phyloP scores from a whole-genome alignment of 306 rosid species.

The Sesbania bispinosa region DNA sequence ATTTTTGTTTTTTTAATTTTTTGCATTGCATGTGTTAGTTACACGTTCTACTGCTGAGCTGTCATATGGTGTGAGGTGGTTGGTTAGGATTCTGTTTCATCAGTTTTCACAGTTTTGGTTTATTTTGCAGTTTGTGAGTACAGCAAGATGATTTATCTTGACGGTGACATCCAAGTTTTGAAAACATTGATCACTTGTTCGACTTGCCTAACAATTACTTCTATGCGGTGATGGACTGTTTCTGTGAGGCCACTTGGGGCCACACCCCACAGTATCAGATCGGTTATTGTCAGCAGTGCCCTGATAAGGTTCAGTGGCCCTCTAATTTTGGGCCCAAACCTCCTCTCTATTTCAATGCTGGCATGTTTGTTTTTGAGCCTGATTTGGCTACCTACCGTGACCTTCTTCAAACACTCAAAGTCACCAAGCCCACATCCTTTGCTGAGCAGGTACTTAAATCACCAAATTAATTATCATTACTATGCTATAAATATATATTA shows the following conservation, averaged over 20 bases:
- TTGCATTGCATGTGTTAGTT: not conserved
- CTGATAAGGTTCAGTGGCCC: constrained; percentile 62
- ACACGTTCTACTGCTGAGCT: no score
- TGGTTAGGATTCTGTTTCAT: no score
- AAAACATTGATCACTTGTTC: constrained; percentile 67
- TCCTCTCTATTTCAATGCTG: constrained; percentile 82
- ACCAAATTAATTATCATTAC: no score
- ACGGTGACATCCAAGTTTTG: constrained; percentile 80
- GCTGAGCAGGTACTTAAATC: constrained; percentile 62
- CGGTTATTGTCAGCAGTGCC: constrained; percentile 83
- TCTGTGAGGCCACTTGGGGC: constrained; percentile 68
- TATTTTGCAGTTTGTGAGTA: constrained; percentile 64
- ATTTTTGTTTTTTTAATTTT: not conserved
- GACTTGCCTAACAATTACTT: constrained; percentile 50
- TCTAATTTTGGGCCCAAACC: constrained; percentile 59
- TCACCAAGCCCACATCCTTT: constrained; percentile 54
- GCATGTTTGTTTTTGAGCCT: constrained; percentile 79
- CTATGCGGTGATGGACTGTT: constrained; percentile 83
- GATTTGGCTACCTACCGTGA: constrained; percentile 46
- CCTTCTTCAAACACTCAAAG: constrained; percentile 44
- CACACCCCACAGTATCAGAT: constrained; percentile 52
- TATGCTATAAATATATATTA: no score
- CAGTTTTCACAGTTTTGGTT: no score
- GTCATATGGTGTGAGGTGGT: no score
- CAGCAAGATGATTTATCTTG: constrained; percentile 73